Conservation (phyloP, 108 stramenopile species). For the Cylindrotheca closterium region DNA sequence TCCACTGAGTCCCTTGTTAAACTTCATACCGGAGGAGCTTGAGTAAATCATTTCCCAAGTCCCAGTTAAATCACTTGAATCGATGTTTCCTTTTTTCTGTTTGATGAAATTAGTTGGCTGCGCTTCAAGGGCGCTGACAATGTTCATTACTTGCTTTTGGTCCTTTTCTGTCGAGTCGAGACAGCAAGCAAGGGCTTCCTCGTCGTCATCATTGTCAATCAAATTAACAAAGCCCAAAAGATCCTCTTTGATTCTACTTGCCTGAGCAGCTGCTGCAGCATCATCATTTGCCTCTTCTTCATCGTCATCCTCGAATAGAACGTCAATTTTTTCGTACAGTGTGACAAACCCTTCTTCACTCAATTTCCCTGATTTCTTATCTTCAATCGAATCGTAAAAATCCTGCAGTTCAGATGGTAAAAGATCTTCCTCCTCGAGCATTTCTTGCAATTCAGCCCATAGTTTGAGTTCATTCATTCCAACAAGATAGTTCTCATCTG, state of each 20-base stretch:
- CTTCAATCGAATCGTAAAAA: conserved; percentile 39
- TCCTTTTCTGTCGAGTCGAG: conserved; percentile 65
- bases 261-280: not conserved
- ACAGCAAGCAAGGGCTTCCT: conserved; percentile 64
- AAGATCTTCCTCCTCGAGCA: conserved; percentile 68
- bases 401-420: conserved; percentile 55
- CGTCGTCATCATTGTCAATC: conserved; percentile 36
- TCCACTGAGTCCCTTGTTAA: conserved; percentile 81
- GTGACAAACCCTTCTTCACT: conserved; percentile 51
- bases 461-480: conserved; percentile 51
- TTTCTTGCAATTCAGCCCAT: conserved; percentile 75
- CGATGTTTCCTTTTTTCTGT: conserved; percentile 33
- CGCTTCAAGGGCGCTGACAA: conserved; percentile 56
- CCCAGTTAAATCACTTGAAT: conserved; percentile 55
- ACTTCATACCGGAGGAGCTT: conserved; percentile 82
- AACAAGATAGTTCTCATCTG: conserved; percentile 57
- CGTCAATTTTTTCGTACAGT: conserved; percentile 69
- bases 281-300: conserved; percentile 25
- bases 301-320: conserved; percentile 73
- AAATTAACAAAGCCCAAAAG: conserved; percentile 38
- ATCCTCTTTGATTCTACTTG: conserved; percentile 18
- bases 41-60: conserved; percentile 78
- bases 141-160: conserved; percentile 57
- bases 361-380: conserved; percentile 46
- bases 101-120: conserved; percentile 48